phyloP scores from a whole-genome alignment of 495 filamentous ascomycete genomes.

The Massariosphaeria phaeospora region DNA sequence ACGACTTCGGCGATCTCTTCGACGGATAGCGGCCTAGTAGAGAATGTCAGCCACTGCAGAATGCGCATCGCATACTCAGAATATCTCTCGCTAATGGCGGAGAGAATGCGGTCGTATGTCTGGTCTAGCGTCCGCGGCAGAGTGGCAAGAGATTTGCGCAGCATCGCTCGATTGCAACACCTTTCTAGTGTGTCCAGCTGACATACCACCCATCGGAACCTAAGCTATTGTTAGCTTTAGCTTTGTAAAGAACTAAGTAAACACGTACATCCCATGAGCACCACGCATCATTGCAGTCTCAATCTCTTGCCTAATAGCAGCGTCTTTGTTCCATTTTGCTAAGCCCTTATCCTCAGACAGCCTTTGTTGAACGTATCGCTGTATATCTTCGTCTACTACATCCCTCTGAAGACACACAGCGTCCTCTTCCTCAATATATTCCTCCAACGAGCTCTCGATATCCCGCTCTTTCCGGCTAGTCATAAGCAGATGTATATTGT shows the following conservation, averaged over 20 bases:
- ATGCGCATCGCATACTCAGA: conserved; percentile 3
- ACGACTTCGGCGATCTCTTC: conserved; percentile 10
- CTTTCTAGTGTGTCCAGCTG: conserved; percentile 7
- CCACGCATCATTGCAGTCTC: conserved; percentile 13
- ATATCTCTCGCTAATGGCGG: conserved; percentile 2
- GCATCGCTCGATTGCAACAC: conserved; percentile 1
- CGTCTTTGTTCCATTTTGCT: conserved; percentile 15
- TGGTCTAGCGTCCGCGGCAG: conserved; percentile 4
- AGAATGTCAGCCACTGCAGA: conserved; percentile 12
- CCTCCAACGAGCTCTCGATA: conserved; percentile 21
- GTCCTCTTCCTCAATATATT: conserved; percentile 1
- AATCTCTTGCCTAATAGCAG: conserved; percentile 8
- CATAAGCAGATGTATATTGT: conserved; percentile 22
- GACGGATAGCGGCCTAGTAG: neutral
- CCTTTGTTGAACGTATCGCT: conserved; percentile 19
- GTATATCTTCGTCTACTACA: conserved; percentile 26
- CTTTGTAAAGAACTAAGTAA: neutral
- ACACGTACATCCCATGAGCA: conserved; percentile 26
- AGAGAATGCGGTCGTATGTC: conserved; percentile 15
- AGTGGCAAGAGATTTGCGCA: neutral
- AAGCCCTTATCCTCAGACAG: conserved; percentile 11
- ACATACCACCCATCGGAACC: conserved; percentile 14
- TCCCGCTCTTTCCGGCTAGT: conserved; percentile 29
- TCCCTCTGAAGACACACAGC: conserved; percentile 16
- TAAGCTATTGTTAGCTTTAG: conserved; percentile 1